Evolutionary conservation across 768 basidiomycete species (phyloP), one percentile per base, ranked within the genome.

Genomic region (Baorangia bicolor): DNA sequence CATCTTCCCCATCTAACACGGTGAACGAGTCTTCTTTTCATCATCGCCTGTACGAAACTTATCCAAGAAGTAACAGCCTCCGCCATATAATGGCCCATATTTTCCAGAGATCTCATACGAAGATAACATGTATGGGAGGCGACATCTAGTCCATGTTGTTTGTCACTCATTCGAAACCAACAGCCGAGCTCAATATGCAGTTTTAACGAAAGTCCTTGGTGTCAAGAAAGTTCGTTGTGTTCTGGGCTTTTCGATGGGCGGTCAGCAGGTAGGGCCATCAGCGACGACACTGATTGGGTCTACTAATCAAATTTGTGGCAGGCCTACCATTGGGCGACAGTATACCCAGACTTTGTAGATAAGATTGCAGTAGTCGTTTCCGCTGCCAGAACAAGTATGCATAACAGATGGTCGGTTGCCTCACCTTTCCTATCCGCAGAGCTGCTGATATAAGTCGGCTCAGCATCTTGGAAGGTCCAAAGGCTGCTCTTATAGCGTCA

Each of bases 1-100:
- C 83, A 0, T 84, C 83, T 20, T 84, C 83, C 34, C 82, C 83
- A 30, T 84, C 83, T 0, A 84, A 83, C 64, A 84, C 83, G 56
- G 82, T 83, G 55, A 65, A 59, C n/a, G 1, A 40, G 33, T 38
- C 47, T 23, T 30, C 25, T 20, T 28, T 49, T n/a, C 9, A 37
- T 28, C n/a, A 18, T 9, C 16, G 20, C 12, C 53, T 41, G 37
- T 20, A 18, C 35, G 11, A 48, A 28, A 38, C 21, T 49, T 27
- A 46, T 40, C 40, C 40, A 34, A 30, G 20, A 13, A 28, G 16
- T 18, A 20, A 39, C 45, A 84, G 83, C 79, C 83, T 11, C 62
- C 68, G 5, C 83, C 83, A 0, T 80, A 81, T 63, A 81, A 82
- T 56, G 83, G 83, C 0, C 81, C 83, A 8, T 83, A 82, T 61